Evolutionary conservation across 1,284 basidiomycete genomes (phyloP).

Genomic region (Amanita bisporigera): DNA sequence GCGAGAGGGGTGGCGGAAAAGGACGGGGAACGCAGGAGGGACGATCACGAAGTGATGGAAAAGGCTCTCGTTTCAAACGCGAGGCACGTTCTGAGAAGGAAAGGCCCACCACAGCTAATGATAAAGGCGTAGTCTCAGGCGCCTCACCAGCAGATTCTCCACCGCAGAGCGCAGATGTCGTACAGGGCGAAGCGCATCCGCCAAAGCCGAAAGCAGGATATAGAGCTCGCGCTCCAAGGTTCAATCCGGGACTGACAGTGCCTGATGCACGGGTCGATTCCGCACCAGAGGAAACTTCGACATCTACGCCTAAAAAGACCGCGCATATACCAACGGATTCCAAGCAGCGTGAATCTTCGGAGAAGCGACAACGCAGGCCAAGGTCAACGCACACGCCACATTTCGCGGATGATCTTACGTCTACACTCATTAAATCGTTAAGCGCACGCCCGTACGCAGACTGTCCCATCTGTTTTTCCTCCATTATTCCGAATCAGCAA

Average conservation of each 20-base stretch:
- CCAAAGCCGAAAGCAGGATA: not conserved
- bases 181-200: not conserved
- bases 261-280: not conserved
- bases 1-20: not conserved
- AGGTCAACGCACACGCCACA: constrained; percentile 15
- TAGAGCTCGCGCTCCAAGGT: not conserved
- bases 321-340: not conserved
- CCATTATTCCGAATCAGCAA: constrained; percentile 72
- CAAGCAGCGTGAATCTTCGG: not conserved
- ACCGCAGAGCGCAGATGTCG: not conserved
- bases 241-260: not conserved
- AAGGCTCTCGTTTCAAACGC: not conserved
- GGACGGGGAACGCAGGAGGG: not conserved
- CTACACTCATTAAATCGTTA: constrained; percentile 65
- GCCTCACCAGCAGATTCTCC: not conserved
- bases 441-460: constrained; percentile 73
- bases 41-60: not conserved
- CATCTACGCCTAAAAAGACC: not conserved
- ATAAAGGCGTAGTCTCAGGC: not conserved
- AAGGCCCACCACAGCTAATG: not conserved
- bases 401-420: constrained; percentile 66
- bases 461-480: constrained; percentile 80
- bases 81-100: not conserved
- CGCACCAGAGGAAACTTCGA: not conserved
- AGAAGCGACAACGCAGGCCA: constrained; percentile 13